Evolutionary conservation across 2,329 filamentous ascomycete species (phyloP), one percentile per base, ranked within the genome.

Genomic region (Colletotrichum nymphaeae): DNA sequence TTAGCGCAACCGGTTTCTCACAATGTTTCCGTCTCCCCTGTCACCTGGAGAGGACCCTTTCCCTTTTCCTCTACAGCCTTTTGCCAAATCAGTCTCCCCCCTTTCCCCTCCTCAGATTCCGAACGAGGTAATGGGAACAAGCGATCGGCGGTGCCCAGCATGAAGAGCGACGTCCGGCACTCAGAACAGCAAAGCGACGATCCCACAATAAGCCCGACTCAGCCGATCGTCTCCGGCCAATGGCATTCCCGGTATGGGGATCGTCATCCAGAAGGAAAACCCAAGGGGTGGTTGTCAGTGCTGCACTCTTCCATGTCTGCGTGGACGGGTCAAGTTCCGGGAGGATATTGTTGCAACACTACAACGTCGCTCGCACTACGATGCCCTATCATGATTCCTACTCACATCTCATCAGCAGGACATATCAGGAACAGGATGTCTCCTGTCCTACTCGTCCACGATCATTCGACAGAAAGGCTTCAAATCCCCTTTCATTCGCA

Each of bases 141-240:
- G 57, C 62, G 72, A 74, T 74, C 72, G 68, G 63, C 72, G 28
- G 63, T 72, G 22, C 28, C 57, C 28, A 58, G 62, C 67, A 72
- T 59, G 66, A 52, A 69, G 49, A 59, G 11, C 65, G 35, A 19
- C 57, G 64, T 53, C 52, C 69, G 69, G 65, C 65, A 63, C 57
- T 67, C 59, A 58, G 19, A 52, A 42, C 37, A 70, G 22, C 59
- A 72, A 32, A 46, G 28, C 35, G 72, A 66, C 52, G 68, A 72
- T 72, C 72, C 68, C 68, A 72, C 53, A 73, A 67, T 72, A 72
- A 67, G 67, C 62, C 71, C 67, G 67, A 63, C 71, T 59, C 62
- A 67, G 56, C 68, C 72, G 68, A 63, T 72, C 57, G 30, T 22
- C 52, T n/a, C 28, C 56, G 46, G 32, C 70, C 70, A 69, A 60